These are phyloP conservation scores for Schwanniomyces polymorphus DNA, from an alignment of 805 yeast species.

Conservation along the genomic window DNA sequence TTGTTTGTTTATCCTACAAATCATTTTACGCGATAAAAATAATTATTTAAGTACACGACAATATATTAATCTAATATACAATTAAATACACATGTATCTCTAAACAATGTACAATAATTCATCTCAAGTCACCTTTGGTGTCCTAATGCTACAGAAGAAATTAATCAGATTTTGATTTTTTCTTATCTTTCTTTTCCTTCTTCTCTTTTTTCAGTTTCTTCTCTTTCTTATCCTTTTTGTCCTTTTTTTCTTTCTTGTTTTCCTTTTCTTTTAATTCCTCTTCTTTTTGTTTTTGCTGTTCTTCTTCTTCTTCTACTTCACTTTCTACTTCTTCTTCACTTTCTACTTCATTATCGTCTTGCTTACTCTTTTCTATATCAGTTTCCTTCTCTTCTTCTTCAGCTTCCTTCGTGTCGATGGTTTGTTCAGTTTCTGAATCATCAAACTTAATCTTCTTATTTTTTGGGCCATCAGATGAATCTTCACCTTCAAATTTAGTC, in stretches of 20 bases:
- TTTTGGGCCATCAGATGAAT: conserved; percentile 7
- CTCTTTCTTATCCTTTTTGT: conserved; percentile 21
- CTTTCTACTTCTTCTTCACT: conserved; percentile 17
- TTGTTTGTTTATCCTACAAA: not conserved
- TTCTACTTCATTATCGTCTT: conserved; percentile 12
- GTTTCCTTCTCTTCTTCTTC: conserved; percentile 8
- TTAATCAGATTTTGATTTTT: conserved; percentile 9
- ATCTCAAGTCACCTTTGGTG: not conserved
- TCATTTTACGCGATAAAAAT: conserved; percentile 1
- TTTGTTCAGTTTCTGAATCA: conserved; percentile 8
- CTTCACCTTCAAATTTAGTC: conserved; percentile 23
- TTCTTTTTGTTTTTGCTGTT: conserved; percentile 9
- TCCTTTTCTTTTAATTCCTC: conserved; percentile 12
- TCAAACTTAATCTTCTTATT: conserved; percentile 28
- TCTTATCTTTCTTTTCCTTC: conserved; percentile 26
- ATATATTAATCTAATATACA: not conserved
- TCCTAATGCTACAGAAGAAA: not conserved
- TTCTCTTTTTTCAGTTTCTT: conserved; percentile 24
- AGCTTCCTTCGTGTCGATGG: conserved; percentile 5
- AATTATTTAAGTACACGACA: not conserved
- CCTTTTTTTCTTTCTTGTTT: conserved; percentile 20
- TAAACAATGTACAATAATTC: not conserved
- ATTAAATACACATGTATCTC: not conserved
- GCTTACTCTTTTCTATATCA: not conserved
- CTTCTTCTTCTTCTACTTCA: conserved; percentile 12